phyloP scores from a whole-genome alignment of 2,329 filamentous ascomycete species.

The Metarhizium sp. region DNA sequence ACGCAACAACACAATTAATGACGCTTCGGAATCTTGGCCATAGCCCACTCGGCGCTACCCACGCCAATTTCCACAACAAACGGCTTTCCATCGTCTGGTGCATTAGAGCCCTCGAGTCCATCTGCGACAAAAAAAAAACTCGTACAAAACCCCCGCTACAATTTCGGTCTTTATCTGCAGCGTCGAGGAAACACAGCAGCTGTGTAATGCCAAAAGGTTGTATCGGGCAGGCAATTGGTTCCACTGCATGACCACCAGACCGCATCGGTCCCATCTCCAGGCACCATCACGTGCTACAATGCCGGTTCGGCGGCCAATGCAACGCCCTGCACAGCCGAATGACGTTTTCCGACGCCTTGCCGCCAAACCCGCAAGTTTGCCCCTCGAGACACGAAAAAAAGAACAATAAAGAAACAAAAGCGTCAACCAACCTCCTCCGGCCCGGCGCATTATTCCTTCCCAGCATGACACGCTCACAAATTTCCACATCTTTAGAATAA shows the following conservation, averaged over 20 bases:
- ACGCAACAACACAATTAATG: no score
- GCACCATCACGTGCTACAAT: not conserved
- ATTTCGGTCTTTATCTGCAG: no score
- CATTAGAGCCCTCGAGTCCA: no score
- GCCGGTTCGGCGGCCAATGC: not conserved
- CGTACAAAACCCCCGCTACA: no score
- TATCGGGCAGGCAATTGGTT: no score
- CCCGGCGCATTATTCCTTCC: not conserved
- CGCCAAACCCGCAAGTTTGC: not conserved
- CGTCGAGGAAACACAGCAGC: no score
- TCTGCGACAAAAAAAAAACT: no score
- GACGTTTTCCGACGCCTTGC: not conserved
- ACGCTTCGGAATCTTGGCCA: no score
- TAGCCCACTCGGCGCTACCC: no score
- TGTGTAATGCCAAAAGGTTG: no score
- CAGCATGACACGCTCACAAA: not conserved
- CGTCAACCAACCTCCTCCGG: not conserved
- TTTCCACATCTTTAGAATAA: not conserved
- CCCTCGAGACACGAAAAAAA: conserved; percentile 12
- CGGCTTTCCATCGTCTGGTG: no score
- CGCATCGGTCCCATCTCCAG: not conserved
- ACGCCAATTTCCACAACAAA: no score
- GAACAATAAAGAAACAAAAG: not conserved
- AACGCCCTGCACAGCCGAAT: not conserved
- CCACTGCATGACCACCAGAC: not conserved